phyloP scores from a whole-genome alignment of 495 filamentous ascomycete species.

The Hypoxylon lenormandii region DNA sequence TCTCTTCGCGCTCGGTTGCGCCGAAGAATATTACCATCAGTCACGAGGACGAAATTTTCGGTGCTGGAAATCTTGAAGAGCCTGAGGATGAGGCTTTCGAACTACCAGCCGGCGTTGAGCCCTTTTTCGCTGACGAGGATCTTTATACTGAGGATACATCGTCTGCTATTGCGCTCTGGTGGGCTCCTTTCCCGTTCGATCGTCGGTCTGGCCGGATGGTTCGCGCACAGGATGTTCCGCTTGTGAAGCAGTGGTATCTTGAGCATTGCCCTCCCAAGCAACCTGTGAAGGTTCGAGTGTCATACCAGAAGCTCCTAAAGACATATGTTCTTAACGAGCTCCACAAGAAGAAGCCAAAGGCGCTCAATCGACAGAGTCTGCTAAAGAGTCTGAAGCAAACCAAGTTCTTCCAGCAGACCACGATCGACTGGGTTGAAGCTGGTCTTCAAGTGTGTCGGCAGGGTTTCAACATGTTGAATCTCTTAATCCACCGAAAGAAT shows the following conservation, averaged over 20 bases:
- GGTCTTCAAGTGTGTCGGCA: conserved; percentile 98
- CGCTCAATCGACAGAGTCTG: conserved; percentile 92
- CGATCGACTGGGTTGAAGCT: conserved; percentile 99
- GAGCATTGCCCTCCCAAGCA: conserved; percentile 91
- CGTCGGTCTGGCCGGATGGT: conserved; percentile 97
- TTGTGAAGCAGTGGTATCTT: conserved; percentile 98
- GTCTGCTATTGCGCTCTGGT: conserved; percentile 94
- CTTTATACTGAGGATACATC: conserved; percentile 90
- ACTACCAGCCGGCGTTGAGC: conserved; percentile 81
- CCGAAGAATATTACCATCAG: conserved; percentile 93
- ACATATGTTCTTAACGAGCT: conserved; percentile 96
- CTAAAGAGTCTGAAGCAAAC: conserved; percentile 90
- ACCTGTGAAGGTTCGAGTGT: conserved; percentile 98
- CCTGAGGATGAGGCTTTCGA: conserved; percentile 79
- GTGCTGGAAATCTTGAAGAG: conserved; percentile 83
- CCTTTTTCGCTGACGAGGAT: conserved; percentile 90
- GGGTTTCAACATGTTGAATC: conserved; percentile 99
- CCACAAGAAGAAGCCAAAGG: conserved; percentile 93
- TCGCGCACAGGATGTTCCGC: conserved; percentile 92
- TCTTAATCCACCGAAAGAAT: conserved; percentile 98
- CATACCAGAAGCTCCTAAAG: conserved; percentile 98
- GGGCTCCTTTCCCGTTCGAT: conserved; percentile 97
- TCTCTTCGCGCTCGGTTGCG: conserved; percentile 92
- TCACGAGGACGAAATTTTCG: conserved; percentile 96
- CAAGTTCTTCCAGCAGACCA: conserved; percentile 99